Conservation (phyloP, 2,329 filamentous ascomycete genomes). For the Fusarium oligoseptatum region DNA sequence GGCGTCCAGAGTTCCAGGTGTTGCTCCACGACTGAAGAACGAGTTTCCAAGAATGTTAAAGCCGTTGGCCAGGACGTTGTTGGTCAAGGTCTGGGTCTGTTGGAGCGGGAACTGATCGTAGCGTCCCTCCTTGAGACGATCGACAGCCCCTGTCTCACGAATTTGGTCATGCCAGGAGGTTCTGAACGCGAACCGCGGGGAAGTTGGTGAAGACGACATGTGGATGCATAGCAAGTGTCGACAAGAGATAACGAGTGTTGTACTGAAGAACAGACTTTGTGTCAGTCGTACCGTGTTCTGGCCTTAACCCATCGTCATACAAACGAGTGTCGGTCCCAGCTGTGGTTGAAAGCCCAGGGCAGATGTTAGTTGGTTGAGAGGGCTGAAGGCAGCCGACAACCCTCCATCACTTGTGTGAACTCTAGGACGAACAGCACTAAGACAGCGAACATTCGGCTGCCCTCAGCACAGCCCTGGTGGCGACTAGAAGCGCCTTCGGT, state of each 20-base stretch:
- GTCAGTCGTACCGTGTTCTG: neutral
- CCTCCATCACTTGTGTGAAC: neutral
- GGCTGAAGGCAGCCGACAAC: constrained; percentile 1
- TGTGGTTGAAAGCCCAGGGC: neutral
- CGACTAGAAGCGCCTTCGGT: neutral
- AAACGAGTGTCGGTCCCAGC: constrained; percentile 1
- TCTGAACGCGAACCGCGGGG: constrained; percentile 5
- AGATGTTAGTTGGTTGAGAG: neutral
- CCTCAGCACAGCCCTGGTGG: constrained; percentile 6
- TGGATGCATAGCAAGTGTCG: constrained; percentile 13
- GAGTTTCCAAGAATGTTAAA: constrained; percentile 2
- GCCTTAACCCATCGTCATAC: constrained; percentile 4
- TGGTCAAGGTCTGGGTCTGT: constrained; percentile 17
- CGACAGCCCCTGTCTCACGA: constrained; percentile 19
- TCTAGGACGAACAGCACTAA: neutral
- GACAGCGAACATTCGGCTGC: neutral
- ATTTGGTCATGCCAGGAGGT: constrained; percentile 24
- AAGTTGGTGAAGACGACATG: constrained; percentile 24
- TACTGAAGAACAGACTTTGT: neutral
- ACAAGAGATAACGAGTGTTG: neutral
- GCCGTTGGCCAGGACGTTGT: neutral
- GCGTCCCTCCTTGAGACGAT: constrained; percentile 10
- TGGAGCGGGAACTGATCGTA: constrained; percentile 23
- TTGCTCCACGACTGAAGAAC: constrained; percentile 13
- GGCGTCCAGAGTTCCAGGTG: constrained; percentile 13